phyloP scores from a whole-genome alignment of 331 rosid genomes.

The Telfairia occidentalis region DNA sequence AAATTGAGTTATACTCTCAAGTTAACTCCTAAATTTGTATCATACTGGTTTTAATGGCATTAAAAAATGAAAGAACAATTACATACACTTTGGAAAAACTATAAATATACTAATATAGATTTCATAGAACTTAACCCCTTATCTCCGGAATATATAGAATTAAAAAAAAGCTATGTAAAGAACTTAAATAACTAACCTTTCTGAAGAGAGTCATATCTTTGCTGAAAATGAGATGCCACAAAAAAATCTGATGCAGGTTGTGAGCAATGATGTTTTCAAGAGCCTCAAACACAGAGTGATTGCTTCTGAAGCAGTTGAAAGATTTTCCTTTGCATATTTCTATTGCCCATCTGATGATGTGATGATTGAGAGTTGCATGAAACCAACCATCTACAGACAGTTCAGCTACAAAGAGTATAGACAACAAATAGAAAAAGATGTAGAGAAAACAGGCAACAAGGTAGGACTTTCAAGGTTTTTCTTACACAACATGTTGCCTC shows the following conservation, averaged over 20 bases:
- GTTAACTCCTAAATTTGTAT: too few species aligned
- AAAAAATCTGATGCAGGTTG: conserved; percentile 32
- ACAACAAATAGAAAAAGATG: conserved; percentile 40
- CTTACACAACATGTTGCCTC: not conserved
- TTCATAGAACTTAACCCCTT: too few species aligned
- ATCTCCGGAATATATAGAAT: too few species aligned
- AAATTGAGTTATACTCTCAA: too few species aligned
- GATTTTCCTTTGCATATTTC: conserved; percentile 66
- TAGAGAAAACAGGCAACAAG: conserved; percentile 48
- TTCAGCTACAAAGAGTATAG: conserved; percentile 48
- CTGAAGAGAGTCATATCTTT: not conserved
- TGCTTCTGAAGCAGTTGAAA: conserved; percentile 29
- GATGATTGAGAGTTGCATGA: conserved; percentile 27
- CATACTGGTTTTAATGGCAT: too few species aligned
- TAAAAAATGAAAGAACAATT: too few species aligned
- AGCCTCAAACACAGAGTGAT: conserved; percentile 59
- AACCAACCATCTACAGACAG: conserved; percentile 29
- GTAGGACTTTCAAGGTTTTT: conserved; percentile 65
- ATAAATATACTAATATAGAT: too few species aligned
- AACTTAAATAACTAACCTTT: not conserved
- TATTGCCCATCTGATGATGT: conserved; percentile 42
- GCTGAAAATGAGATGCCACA: too few species aligned
- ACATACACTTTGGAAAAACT: too few species aligned
- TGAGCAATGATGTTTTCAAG: conserved; percentile 59
- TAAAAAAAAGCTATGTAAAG: too few species aligned